Evolutionary conservation across 108 stramenopile genomes (phyloP), one percentile per base, ranked within the genome.

Genomic region (Skeletonema marinoi): DNA sequence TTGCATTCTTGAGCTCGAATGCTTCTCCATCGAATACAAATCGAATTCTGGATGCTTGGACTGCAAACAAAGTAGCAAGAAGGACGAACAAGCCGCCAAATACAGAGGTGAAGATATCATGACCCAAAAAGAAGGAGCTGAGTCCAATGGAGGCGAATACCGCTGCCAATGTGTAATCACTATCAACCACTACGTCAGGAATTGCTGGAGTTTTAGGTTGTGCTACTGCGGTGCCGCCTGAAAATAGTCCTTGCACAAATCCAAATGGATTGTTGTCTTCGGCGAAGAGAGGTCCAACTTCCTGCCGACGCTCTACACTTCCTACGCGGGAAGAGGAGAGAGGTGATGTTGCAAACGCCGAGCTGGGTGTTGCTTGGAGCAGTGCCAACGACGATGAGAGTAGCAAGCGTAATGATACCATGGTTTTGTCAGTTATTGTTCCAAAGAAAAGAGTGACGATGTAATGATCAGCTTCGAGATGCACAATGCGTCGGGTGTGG

Each of bases 11-110:
- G 58, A 91, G 63, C 32, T 85, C 78, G 66, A 91, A 88, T 63
- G 74, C 44, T 19, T 77, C 73, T 66, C 87, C 78, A 60, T 92
- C 87, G 58, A 90, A 90, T 1, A 86, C 85, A 82, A 92, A 90
- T 33, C 88, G 85, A 25, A 92, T 59, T 12, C 92, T 81, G 36
- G 78, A 78, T 16, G 92, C 86, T 78, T 90, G 89, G 0, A 92
- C 85, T 12, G 89, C 73, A 78, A 92, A 88, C 17, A 92, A 61
- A 11, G 86, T 42, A 5, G 85, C 92, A 69, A 90, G 70, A 12
- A 87, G 63, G 6, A 84, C 76, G 2, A 85, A 36, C 29, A 90
- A 39, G 10, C 85, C 87, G 16, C 88, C 89, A 42, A 88, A 12
- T 4, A 80, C 61, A 11, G 84, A 33, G 6, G 9, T 36, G 38